A percentile compares a stretch with the other conserved stretches of the same genome.
Evolutionary conservation across 2,329 filamentous ascomycete species (phyloP).

Genomic region (Fusarium sp.): DNA sequence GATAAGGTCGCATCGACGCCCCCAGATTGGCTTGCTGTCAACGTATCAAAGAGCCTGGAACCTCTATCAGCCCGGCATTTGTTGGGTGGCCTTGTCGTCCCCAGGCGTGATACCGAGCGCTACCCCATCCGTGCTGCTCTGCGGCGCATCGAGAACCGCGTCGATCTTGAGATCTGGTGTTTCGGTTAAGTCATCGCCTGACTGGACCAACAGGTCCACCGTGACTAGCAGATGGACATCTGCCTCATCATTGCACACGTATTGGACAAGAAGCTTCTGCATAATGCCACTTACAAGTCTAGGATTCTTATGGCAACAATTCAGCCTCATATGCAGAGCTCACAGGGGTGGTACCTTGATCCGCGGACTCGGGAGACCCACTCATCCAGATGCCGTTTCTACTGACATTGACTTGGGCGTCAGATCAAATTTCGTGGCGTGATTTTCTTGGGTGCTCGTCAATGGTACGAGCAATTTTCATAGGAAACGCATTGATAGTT

Average conservation of each 20-base stretch:
- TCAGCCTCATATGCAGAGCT: too few relatives aligned
- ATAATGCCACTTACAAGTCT: too few relatives aligned
- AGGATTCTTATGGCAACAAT: too few relatives aligned
- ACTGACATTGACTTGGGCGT: too few relatives aligned
- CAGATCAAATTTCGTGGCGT: too few relatives aligned
- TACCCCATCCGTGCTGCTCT: conserved; percentile 35
- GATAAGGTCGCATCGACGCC: conserved; percentile 34
- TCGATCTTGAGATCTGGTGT: not conserved
- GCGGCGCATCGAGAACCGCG: conserved; percentile 4
- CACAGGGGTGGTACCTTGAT: too few relatives aligned
- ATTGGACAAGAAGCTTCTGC: not conserved
- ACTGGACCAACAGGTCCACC: not conserved
- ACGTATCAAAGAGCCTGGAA: conserved; percentile 19
- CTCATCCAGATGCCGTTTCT: too few relatives aligned
- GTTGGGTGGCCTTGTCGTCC: conserved; percentile 23
- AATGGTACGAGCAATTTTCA: too few relatives aligned
- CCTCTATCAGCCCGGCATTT: conserved; percentile 14
- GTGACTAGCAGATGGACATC: not conserved
- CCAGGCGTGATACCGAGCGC: conserved; percentile 15
- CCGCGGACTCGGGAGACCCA: too few relatives aligned
- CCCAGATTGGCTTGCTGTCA: conserved; percentile 29
- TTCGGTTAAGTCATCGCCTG: not conserved
- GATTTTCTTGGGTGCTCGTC: too few relatives aligned
- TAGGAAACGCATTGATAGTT: too few relatives aligned
- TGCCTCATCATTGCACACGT: not conserved